phyloP scores from a whole-genome alignment of 345 rosid species.

The Brassica nigra region DNA sequence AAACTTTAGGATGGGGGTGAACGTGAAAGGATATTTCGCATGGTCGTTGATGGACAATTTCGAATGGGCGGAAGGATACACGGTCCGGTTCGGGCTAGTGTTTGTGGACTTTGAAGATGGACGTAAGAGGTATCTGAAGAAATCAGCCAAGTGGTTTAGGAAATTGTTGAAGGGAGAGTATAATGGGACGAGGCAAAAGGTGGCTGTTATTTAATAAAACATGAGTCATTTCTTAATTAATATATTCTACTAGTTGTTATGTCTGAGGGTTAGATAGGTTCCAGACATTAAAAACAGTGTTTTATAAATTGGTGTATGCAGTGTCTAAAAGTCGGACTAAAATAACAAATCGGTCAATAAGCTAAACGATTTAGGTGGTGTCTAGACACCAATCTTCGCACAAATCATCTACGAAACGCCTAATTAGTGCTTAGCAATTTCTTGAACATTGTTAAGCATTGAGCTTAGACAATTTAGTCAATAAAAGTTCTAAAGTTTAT shows the following conservation, averaged over 20 bases:
- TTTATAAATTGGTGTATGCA: background rate
- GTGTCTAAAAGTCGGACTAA: too few species aligned
- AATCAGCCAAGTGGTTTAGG: conserved; percentile 42
- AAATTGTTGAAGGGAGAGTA: conserved; percentile 24
- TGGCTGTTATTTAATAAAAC: background rate
- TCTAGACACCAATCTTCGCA: background rate
- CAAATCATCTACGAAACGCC: background rate
- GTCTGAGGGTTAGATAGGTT: too few species aligned
- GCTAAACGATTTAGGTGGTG: background rate
- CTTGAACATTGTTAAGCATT: background rate
- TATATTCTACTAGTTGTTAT: background rate
- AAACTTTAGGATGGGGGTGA: conserved; percentile 40
- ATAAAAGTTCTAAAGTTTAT: too few species aligned
- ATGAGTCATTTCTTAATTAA: background rate
- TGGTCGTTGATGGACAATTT: conserved; percentile 52
- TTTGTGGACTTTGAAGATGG: conserved; percentile 44
- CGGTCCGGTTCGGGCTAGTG: conserved; percentile 43
- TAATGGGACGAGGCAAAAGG: background rate
- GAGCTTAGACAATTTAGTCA: background rate
- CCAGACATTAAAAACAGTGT: background rate
- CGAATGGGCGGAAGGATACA: conserved; percentile 50
- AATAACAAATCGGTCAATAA: too few species aligned
- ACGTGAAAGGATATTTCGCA: conserved; percentile 46
- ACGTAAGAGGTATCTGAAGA: conserved; percentile 41
- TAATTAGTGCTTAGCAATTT: background rate